Evolutionary conservation across 176 grass and related monocot species (phyloP).

Genomic region (Otatea glauca): DNA sequence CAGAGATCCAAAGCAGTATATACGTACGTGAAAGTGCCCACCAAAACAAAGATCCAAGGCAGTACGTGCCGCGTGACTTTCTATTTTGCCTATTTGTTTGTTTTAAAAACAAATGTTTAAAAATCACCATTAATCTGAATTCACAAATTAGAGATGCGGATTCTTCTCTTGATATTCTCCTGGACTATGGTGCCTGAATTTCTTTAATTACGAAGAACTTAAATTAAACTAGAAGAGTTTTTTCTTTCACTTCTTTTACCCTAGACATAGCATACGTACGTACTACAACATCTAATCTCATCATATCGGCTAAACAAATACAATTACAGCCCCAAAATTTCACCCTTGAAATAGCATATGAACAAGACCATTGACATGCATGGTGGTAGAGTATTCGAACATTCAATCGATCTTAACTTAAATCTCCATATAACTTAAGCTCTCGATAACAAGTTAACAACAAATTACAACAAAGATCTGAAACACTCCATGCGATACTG

Average conservation of each 20-base stretch:
- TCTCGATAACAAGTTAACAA: background rate
- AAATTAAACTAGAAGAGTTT: background rate
- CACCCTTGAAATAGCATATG: background rate
- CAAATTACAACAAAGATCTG: slow-evolving; percentile 13
- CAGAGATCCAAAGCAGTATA: background rate
- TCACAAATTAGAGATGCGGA: background rate
- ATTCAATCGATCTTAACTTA: slow-evolving; percentile 2
- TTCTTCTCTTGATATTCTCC: background rate
- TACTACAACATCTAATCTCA: background rate
- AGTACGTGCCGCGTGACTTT: background rate
- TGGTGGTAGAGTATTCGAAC: background rate
- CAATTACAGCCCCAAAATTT: background rate
- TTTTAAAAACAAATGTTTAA: background rate
- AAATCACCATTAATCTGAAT: background rate
- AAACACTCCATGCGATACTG: background rate
- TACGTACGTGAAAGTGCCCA: background rate
- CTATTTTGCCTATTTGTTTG: background rate
- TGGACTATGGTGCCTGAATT: background rate
- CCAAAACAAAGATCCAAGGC: background rate
- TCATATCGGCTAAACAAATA: background rate
- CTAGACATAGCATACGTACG: background rate
- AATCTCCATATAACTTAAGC: slow-evolving; percentile 12
- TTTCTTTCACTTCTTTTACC: background rate
- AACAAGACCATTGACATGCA: background rate
- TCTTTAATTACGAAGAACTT: background rate